Evolutionary conservation across 2,329 filamentous ascomycete genomes (phyloP).

Genomic region (Paecilomyces fulvus): DNA sequence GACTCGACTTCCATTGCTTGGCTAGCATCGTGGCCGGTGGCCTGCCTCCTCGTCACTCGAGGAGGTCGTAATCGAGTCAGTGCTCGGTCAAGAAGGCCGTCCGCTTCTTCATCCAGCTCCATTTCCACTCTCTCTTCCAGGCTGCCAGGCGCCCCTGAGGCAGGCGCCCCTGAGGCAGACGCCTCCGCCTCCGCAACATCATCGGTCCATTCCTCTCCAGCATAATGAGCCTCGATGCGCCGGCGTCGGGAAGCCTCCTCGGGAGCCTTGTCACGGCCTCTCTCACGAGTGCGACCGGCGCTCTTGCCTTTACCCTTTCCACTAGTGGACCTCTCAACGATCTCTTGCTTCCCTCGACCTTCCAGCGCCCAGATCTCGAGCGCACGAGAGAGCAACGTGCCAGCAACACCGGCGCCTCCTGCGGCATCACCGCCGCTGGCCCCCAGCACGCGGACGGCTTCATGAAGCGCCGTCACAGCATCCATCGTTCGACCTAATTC

Average conservation of each 20-base stretch:
- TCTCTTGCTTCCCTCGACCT: slow-evolving; percentile 19
- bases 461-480: slow-evolving; percentile 73
- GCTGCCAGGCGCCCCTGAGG: slow-evolving; percentile 6
- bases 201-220: slow-evolving; percentile 28
- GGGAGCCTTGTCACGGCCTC: slow-evolving; percentile 16
- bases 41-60: slow-evolving; percentile 12
- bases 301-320: slow-evolving; percentile 11
- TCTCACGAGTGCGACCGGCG: slow-evolving; percentile 17
- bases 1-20: slow-evolving; percentile 16
- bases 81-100: slow-evolving; percentile 32
- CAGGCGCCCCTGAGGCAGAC: slow-evolving; percentile 6
- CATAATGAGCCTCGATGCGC: slow-evolving; percentile 12
- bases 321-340: slow-evolving; percentile 1
- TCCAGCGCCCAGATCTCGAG: slow-evolving; percentile 40
- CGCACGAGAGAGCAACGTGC: slow-evolving; percentile 36
- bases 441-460: slow-evolving; percentile 45
- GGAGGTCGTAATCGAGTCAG: slow-evolving; percentile 24
- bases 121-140: slow-evolving; percentile 30
- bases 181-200: slow-evolving; percentile 24
- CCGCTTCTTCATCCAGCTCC: slow-evolving; percentile 37
- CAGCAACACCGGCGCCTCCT: slow-evolving; percentile 39
- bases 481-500: slow-evolving; percentile 67
- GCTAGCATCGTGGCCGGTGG: slow-evolving; percentile 5
- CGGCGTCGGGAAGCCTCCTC: slow-evolving; percentile 16
- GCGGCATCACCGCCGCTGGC: slow-evolving; percentile 39